Percentiles rank a stretch among this genome's conserved stretches.
These are phyloP conservation scores for Zasmidium citrigriseum DNA, from an alignment of 2,329 filamentous ascomycete genomes.

Conservation along the genomic window DNA sequence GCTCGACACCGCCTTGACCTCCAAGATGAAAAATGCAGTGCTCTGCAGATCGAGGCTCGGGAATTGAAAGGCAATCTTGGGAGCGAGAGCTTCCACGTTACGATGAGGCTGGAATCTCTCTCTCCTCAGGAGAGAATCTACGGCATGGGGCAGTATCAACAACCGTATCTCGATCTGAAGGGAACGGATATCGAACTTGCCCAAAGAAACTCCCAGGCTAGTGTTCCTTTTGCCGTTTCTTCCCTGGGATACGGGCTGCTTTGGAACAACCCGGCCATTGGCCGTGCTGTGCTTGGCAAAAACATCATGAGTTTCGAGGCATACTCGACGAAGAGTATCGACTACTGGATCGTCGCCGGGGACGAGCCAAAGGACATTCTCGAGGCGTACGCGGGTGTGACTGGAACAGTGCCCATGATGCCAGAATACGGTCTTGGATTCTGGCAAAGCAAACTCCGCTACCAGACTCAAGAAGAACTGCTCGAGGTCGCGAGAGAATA, in stretches of 20 bases:
- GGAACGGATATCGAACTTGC: slow-evolving; percentile 64
- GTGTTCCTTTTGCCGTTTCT: slow-evolving; percentile 63
- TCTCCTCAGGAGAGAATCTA: slow-evolving; percentile 60
- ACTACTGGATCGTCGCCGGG: slow-evolving; percentile 66
- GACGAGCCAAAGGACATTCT: slow-evolving; percentile 58
- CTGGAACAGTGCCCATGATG: slow-evolving; percentile 66
- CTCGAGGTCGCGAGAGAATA: slow-evolving; percentile 63
- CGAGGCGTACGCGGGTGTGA: slow-evolving; percentile 57
- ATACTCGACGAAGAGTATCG: slow-evolving; percentile 57
- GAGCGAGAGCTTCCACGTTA: slow-evolving; percentile 56
- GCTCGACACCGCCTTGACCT: slow-evolving; percentile 53
- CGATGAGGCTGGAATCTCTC: slow-evolving; percentile 59
- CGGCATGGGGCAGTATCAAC: slow-evolving; percentile 71
- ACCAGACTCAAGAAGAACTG: slow-evolving; percentile 66
- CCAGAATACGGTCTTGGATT: slow-evolving; percentile 68
- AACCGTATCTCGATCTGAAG: slow-evolving; percentile 64
- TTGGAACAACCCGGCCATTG: slow-evolving; percentile 67
- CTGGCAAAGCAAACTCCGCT: slow-evolving; percentile 68
- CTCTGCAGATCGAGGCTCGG: slow-evolving; percentile 58
- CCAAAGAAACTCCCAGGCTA: slow-evolving; percentile 67
- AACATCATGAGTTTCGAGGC: slow-evolving; percentile 65
- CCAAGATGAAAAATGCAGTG: slow-evolving; percentile 59
- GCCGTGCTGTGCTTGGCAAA: slow-evolving; percentile 61
- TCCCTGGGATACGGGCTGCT: slow-evolving; percentile 63
- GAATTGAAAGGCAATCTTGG: slow-evolving; percentile 59